Base-by-base conservation (phyloP, 1,284 basidiomycete species). In the Athelia psychrophila region DNA sequence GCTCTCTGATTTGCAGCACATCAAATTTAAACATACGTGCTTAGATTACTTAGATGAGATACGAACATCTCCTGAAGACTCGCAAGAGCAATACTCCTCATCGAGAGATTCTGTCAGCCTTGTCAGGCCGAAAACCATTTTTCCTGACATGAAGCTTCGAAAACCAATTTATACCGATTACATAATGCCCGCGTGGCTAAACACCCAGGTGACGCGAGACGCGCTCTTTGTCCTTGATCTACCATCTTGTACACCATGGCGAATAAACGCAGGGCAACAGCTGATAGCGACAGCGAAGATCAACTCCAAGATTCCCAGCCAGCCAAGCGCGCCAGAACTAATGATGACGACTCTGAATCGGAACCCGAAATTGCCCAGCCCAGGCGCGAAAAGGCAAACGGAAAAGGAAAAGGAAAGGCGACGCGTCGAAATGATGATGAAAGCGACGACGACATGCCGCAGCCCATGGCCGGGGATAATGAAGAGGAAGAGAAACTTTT, bases 401-500 rank as follows among this genome's bases (percentile, higher is more conserved):
- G 24, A 69, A 69, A 50, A 64, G 59, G 50, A 71, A 74, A 56
- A 67, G 67, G 51, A 71, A 73, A 53, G 38, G 64, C 68, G 9
- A 42, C 16, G 56, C 64, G 63, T 40, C 61, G 56, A 60, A 66
- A 44, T 57, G 53, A 63, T 16, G 58, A 58, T 16, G 64, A 62
- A 20, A 66, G 68, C 15, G 61, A 63, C 5, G 65, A 69, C 19
- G 60, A 64, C 19, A 64, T 61, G 5, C 62, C 62, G 2, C 66
- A 68, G 12, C 60, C 60, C 20, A 64, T 62, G 12, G 61, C 67
- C 2, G 65, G 66, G 1, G 69, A 72, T 16, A 69, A 76, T 51
- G 74, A 78, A 52, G 74, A 75, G 36, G 76, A 79, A 25, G 81
- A 85, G 51, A 76, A 78, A 55, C 68, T 72, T 57, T 86, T 88